Conservation (phyloP, 2,329 filamentous ascomycete species). For the Claviceps arundinis region DNA sequence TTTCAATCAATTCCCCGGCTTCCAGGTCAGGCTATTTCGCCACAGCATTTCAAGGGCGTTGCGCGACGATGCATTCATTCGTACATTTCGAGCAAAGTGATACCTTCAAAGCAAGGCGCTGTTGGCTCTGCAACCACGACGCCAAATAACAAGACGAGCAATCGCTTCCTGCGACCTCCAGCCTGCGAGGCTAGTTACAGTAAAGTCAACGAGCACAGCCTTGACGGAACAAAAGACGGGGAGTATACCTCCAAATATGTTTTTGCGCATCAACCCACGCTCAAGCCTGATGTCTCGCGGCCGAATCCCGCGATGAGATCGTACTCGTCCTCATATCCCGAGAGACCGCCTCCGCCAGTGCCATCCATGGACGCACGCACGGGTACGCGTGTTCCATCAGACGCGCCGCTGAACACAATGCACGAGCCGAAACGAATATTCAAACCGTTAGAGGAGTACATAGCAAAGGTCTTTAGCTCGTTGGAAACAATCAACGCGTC, state of each 20-base stretch:
- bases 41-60: conserved; percentile 20
- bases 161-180: background rate
- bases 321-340: conserved; percentile 32
- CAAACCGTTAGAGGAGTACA: conserved; percentile 63
- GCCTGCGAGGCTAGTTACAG: background rate
- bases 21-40: conserved; percentile 19
- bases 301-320: conserved; percentile 18
- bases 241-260: conserved; percentile 11
- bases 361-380: conserved; percentile 7
- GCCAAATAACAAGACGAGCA: background rate
- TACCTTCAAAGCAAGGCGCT: background rate
- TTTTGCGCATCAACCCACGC: conserved; percentile 26
- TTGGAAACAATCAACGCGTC: conserved; percentile 64
- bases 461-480: conserved; percentile 54
- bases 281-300: conserved; percentile 20
- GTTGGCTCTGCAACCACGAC: background rate
- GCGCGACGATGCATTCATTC: conserved; percentile 21
- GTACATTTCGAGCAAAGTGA: conserved; percentile 16
- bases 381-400: conserved; percentile 9
- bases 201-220: background rate
- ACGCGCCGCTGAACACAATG: conserved; percentile 1
- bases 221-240: background rate
- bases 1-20: background rate
- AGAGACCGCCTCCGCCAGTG: conserved; percentile 19
- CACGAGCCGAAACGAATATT: conserved; percentile 50